Conservation (phyloP, 1,139 yeast genomes). For the Pichia sp. region DNA sequence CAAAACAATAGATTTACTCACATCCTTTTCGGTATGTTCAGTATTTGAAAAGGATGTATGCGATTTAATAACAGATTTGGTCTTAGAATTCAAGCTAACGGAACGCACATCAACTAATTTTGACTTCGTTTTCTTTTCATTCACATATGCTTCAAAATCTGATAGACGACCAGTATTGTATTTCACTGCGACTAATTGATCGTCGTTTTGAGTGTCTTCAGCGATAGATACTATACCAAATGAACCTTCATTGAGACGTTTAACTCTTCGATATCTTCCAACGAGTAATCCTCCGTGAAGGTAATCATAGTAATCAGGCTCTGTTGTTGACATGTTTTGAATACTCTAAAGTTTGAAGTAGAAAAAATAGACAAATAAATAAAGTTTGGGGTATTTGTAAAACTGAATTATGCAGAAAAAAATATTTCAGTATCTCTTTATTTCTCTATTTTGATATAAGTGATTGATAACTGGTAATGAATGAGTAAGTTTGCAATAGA, state of each 20-base stretch:
- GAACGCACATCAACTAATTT: conserved; percentile 12
- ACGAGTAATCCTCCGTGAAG: conserved; percentile 58
- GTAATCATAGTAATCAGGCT: conserved; percentile 38
- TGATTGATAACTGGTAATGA: too few relatives aligned
- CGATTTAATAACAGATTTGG: conserved; percentile 12
- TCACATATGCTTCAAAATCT: conserved; percentile 28
- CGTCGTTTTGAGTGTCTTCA: conserved; percentile 47
- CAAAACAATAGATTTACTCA: conserved; percentile 23
- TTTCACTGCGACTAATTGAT: conserved; percentile 72
- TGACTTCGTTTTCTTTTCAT: conserved; percentile 9
- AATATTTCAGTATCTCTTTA: too few relatives aligned
- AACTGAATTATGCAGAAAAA: too few relatives aligned
- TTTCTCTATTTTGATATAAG: too few relatives aligned
- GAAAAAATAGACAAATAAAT: background rate
- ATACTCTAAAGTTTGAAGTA: background rate
- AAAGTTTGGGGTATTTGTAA: too few relatives aligned
- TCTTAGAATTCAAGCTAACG: conserved; percentile 15
- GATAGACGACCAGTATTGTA: conserved; percentile 45
- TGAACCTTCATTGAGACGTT: conserved; percentile 85
- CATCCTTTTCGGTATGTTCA: conserved; percentile 13
- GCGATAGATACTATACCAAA: conserved; percentile 90
- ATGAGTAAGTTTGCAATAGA: too few relatives aligned
- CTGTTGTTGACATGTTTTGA: conserved; percentile 5
- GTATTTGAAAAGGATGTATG: conserved; percentile 19
- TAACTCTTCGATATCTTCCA: conserved; percentile 59